Percentiles rank a stretch among this genome's conserved stretches.
phyloP scores from a whole-genome alignment of 176 grass and related monocot genomes.

The Puya raimondii region DNA sequence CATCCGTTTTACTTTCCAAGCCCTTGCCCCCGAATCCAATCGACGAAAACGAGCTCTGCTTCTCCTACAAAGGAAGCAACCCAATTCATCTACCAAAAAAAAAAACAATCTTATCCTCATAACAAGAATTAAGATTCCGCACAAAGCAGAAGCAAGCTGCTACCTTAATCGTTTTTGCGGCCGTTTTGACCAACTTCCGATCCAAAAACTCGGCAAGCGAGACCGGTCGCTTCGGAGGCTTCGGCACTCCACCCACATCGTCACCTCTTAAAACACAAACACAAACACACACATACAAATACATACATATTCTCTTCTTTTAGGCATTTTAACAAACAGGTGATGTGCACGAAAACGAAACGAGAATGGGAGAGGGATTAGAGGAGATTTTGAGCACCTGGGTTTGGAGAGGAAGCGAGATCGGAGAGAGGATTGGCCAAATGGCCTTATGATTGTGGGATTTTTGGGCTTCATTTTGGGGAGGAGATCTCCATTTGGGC shows the following conservation, averaged over 20 bases:
- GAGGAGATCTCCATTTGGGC: too few relatives aligned
- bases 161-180: not conserved
- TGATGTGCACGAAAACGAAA: too few relatives aligned
- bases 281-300: too few relatives aligned
- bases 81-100: not conserved
- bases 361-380: too few relatives aligned
- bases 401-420: too few relatives aligned
- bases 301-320: too few relatives aligned
- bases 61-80: constrained; percentile 32
- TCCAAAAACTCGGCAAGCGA: not conserved
- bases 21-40: constrained; percentile 35
- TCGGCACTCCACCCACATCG: not conserved
- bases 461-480: too few relatives aligned
- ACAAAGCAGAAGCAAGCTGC: not conserved
- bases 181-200: not conserved
- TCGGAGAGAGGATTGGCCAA: too few relatives aligned
- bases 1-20: constrained; percentile 2
- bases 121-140: not conserved
- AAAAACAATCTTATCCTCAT: not conserved
- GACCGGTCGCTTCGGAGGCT: not conserved
- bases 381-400: too few relatives aligned
- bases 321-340: too few relatives aligned
- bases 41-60: constrained; percentile 59
- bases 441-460: too few relatives aligned
- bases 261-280: too few relatives aligned